Conservation (phyloP, 2,329 filamentous ascomycete genomes). For the Fusarium praegraminearum region DNA sequence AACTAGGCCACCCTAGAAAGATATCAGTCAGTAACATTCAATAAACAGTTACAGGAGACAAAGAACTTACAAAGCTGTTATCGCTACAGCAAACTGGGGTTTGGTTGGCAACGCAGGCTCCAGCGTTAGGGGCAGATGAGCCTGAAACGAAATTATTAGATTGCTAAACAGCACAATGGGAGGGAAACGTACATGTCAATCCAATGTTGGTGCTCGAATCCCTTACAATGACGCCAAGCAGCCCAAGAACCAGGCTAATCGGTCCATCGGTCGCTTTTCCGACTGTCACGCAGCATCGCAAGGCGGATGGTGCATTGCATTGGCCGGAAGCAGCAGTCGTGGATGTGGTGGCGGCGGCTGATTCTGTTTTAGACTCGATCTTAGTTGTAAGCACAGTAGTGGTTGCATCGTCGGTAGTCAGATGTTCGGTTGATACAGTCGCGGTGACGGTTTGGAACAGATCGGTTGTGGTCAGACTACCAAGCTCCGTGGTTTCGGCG, state of each 20-base stretch:
- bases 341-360: not conserved
- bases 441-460: not conserved
- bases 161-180: rapidly evolving
- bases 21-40: not conserved
- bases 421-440: not conserved
- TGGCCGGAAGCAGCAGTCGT: not conserved
- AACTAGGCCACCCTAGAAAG: not conserved
- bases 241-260: not conserved
- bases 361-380: not conserved
- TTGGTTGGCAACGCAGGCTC: not conserved
- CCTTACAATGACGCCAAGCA: not conserved
- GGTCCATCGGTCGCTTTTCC: not conserved
- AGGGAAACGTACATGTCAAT: not conserved
- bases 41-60: rapidly evolving
- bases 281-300: not conserved
- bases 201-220: not conserved
- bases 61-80: not conserved
- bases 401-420: not conserved
- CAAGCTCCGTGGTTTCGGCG: not conserved
- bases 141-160: not conserved
- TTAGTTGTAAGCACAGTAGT: not conserved
- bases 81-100: not conserved
- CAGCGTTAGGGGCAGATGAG: not conserved
- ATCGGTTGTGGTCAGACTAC: not conserved
- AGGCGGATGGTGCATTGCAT: not conserved